Base-by-base conservation (phyloP, 1,139 yeast species). In the Geotrichum histeridarum region DNA sequence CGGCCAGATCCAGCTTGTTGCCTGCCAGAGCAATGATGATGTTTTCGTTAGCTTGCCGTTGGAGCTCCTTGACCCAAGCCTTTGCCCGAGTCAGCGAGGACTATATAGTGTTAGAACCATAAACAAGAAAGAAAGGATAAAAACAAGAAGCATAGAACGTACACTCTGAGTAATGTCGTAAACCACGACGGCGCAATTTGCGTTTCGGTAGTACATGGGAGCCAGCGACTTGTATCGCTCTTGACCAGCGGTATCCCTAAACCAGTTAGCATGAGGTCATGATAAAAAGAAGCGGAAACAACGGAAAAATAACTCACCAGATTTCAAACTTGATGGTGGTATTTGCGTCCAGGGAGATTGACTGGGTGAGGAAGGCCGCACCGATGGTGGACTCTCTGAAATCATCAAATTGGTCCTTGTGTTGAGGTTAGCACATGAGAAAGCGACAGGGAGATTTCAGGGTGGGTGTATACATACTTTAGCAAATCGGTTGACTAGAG, bases 381-480 rank as follows among this genome's bases (percentile, higher is more conserved):
- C 98, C 98, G 58, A 93, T 93, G 7, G 98, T 93, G 27, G 96
- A 87, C 71, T 93, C 98, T 63, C 97, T 79, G 73, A 86, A 81
- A 66, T 90, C 96, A 65, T 91, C 96, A 69, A 93, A 94, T 33
- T 95, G 87, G 68, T 91, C 94, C 65, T 64, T 11, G 14, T n/a
- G 37, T 11, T 33, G 15, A 14, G 15, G 15, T n/a, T 37, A n/a
- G 17, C 37, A 11, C 27, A 22, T 22, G 27, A 22, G n/a, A n/a
- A n/a, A n/a, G 27, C 27, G 27, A 22, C 3, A 22, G 27, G 27
- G 27, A 22, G 27, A 22, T 42, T 17, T 9, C 27, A 37, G 43
- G n/a, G 43, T 22, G 43, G n/a, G 43, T 22, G 15, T 12, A n/a
- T 18, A 27, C 64, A 14, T 55, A 63, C 67, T 67, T 91, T 88